Conservation (phyloP, 257 asterid species). For the Galeopsis tetrahit region DNA sequence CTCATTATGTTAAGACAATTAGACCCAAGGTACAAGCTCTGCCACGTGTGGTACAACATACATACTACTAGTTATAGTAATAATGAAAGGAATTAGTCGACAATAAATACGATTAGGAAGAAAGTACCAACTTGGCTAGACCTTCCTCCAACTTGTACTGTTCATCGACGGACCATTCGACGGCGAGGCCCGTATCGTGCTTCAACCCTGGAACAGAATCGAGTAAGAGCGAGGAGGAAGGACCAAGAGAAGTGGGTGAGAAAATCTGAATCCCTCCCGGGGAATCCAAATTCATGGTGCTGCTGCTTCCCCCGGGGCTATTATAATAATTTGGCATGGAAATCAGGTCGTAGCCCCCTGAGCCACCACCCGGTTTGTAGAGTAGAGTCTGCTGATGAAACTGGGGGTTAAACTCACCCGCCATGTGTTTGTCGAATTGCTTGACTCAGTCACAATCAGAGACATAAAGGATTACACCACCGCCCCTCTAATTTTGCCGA, state of each 20-base stretch:
- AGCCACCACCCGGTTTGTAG: constrained; percentile 53
- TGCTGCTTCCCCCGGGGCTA: constrained; percentile 36
- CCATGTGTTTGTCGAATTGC: constrained; percentile 45
- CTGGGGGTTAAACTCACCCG: constrained; percentile 68
- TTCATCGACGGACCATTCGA: constrained; percentile 85
- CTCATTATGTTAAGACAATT: neutral
- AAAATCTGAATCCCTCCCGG: constrained; percentile 44
- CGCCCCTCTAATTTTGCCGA: constrained; percentile 2
- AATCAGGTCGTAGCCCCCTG: constrained; percentile 47
- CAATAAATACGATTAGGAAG: constrained; percentile 39
- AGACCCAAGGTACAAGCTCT: constrained; percentile 20
- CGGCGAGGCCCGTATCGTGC: constrained; percentile 84
- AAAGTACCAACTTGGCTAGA: constrained; percentile 79
- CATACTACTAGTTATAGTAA: constrained; percentile 11
- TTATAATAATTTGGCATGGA: constrained; percentile 52
- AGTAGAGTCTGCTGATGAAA: constrained; percentile 51
- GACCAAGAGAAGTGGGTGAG: constrained; percentile 42
- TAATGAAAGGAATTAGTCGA: neutral
- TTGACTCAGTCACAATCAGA: neutral
- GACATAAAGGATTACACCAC: constrained; percentile 22
- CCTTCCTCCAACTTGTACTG: constrained; percentile 82
- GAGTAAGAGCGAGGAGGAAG: constrained; percentile 51
- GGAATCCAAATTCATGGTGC: constrained; percentile 34
- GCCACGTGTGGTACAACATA: neutral
- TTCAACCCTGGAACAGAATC: constrained; percentile 79